Evolutionary conservation across 495 filamentous ascomycete species (phyloP), one percentile per base, ranked within the genome.

Genomic region (Hyphodiscus hymeniophilus): DNA sequence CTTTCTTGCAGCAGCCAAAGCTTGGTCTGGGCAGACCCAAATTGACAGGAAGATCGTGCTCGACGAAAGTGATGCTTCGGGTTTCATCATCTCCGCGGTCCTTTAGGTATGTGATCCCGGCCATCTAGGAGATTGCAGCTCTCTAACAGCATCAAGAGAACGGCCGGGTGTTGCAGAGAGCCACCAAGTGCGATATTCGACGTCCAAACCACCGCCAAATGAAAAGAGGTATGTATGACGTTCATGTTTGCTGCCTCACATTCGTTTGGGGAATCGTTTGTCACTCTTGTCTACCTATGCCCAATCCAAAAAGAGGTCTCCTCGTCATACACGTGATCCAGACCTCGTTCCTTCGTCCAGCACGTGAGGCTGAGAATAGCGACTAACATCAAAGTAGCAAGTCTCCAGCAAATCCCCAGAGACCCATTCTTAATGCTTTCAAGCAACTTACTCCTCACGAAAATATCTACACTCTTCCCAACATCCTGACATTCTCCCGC

Each of bases 401-500:
- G 16, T n/a, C 21, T 16, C 7, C 8, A 1, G 11, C 42, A 10
- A 26, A 26, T 11, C 21, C 42, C 12, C 56, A 55, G 44, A 60
- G 51, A 35, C 53, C 58, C 8, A 40, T 56, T 7, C 39, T 61
- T 6, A 53, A 52, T 12, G 56, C 35, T 18, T 44, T 59, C 2
- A 49, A 47, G n/a, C 42, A 50, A 20, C 33, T 59, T 6, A 60
- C 51, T 1, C 54, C 58, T 1, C 89, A 82, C 58, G 92, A 98
- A 65, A 92, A 98, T 57, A 95, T 98, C 62, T 95, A 94, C 71
- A 98, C 85, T 35, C 56, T 98, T 38, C 92, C 92, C 22, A 98
- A 98, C 64, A 68, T 89, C 50, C 78, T 98, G 50, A 98, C 92
- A 23, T 81, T 92, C 60, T 83, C 87, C 5, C 84, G 92, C 11